phyloP scores from a whole-genome alignment of 2,329 filamentous ascomycete species.

The Aureobasidium vineae region DNA sequence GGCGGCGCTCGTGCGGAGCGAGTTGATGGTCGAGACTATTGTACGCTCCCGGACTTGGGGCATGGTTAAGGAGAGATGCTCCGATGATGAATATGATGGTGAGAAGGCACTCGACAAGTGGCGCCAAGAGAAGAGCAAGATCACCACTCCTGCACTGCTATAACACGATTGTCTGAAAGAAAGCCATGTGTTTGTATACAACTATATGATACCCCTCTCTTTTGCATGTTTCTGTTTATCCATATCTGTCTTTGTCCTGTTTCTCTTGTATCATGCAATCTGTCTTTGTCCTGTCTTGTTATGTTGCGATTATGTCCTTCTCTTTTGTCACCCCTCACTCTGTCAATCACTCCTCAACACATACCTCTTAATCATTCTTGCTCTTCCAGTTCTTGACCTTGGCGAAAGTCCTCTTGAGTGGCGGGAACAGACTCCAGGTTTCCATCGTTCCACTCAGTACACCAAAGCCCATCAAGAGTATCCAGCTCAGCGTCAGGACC shows the following conservation, averaged over 20 bases:
- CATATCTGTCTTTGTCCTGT: constrained; percentile 9
- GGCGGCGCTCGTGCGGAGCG: constrained; percentile 69
- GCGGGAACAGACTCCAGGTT: constrained; percentile 29
- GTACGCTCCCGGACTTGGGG: constrained; percentile 80
- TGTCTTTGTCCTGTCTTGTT: constrained; percentile 7
- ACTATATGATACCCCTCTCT: constrained; percentile 25
- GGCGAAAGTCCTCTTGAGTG: not conserved
- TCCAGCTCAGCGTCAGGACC: constrained; percentile 59
- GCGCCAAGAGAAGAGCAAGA: constrained; percentile 43
- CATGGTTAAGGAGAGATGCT: constrained; percentile 71
- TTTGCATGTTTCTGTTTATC: not conserved
- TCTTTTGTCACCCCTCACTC: not conserved
- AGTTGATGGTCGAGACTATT: constrained; percentile 73
- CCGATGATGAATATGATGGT: constrained; percentile 44
- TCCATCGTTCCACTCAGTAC: constrained; percentile 58
- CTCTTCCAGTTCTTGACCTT: constrained; percentile 19
- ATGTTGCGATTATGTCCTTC: not conserved
- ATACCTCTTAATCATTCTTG: constrained; percentile 7
- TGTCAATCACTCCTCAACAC: not conserved
- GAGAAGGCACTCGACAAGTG: constrained; percentile 65
- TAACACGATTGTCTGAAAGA: not conserved
- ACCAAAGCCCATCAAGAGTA: constrained; percentile 59
- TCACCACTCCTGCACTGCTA: not conserved
- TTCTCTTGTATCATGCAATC: not conserved
- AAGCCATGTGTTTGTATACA: constrained; percentile 10